Base-by-base conservation (phyloP, 345 rosid species). In the Gynandropsis gynandra region DNA sequence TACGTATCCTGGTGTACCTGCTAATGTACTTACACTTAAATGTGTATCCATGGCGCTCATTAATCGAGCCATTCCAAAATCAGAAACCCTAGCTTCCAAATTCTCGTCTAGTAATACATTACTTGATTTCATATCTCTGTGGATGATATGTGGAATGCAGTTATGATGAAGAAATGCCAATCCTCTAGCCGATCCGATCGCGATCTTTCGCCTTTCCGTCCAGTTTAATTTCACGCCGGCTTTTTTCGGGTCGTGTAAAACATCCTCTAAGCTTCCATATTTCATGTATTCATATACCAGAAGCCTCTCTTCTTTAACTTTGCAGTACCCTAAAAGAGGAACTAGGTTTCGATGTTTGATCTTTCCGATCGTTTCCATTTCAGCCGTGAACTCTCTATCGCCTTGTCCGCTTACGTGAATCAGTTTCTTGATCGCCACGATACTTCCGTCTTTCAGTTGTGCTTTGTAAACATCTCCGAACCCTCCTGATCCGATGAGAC, bases 391-490 rank as follows among this genome's bases (percentile, higher is more conserved):
- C 67, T 92, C 97, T 43, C 93, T 64, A 52, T 92, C 97, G 3
- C 98, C 98, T 67, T 92, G 97, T 58, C 98, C 98, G 33, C 97
- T 92, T 32, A 92, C 70, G 32, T 81, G 98, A 47, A 76, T 85
- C 55, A 92, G 72, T 64, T 92, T 92, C 85, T 92, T 92, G 70
- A 92, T 87, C 19, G 98, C 98, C 3, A 92, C 98, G 5, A 75
- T 59, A 8, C 76, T 85, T 47, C 97, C 95, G 32, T 92, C 98
- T 63, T 83, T 92, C 67, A 92, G 48, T 32, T 78, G 68, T 0
- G 98, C 98, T 60, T 78, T 87, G 76, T 92, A 87, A 7, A 92
- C 98, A 50, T 92, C 95, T 54, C 98, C 98, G 18, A 92, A 92
- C 56, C 98, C 98, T 12, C 98, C 98, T 0, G 94, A 82, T 4